These are phyloP conservation scores for Pythium folliculosum DNA, from an alignment of 352 stramenopile species.

Conservation along the genomic window DNA sequence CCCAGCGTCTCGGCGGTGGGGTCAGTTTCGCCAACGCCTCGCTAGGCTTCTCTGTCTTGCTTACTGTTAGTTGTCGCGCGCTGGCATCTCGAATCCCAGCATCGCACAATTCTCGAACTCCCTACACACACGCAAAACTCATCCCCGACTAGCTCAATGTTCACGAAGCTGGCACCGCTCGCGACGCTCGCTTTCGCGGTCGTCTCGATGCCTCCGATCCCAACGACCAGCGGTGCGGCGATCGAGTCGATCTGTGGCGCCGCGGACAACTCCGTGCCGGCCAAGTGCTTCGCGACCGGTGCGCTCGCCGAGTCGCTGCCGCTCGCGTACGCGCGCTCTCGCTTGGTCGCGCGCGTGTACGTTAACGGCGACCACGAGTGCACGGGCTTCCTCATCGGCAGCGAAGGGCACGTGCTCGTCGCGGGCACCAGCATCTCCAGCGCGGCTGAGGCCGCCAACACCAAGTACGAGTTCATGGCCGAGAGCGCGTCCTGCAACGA, in stretches of 20 bases:
- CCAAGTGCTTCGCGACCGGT: slow-evolving; percentile 13
- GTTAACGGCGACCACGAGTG: neutral
- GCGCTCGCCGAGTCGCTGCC: neutral
- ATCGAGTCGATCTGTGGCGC: slow-evolving; percentile 11
- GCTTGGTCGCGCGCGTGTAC: neutral
- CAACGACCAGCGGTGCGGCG: neutral
- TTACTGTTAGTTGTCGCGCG: too few relatives aligned
- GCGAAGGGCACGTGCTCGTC: slow-evolving; percentile 27
- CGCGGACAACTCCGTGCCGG: slow-evolving; percentile 7
- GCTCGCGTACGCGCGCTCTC: slow-evolving; percentile 10
- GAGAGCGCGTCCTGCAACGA: slow-evolving; percentile 26
- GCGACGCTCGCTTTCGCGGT: slow-evolving; percentile 5
- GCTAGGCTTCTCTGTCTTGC: too few relatives aligned
- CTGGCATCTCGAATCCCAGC: too few relatives aligned
- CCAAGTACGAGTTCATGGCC: slow-evolving; percentile 30
- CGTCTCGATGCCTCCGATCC: neutral
- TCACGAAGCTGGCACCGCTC: slow-evolving; percentile 9
- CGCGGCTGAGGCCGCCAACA: slow-evolving; percentile 8
- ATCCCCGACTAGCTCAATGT: neutral
- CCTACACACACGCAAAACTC: too few relatives aligned
- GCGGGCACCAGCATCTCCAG: slow-evolving; percentile 32
- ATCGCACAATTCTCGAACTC: too few relatives aligned
- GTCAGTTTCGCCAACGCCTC: too few relatives aligned
- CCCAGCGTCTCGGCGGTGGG: too few relatives aligned
- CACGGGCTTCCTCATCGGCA: slow-evolving; percentile 19